A percentile compares a stretch with the other conserved stretches of the same genome.
These are phyloP conservation scores for Acidomyces sp. DNA, from an alignment of 495 filamentous ascomycete genomes.

Conservation along the genomic window DNA sequence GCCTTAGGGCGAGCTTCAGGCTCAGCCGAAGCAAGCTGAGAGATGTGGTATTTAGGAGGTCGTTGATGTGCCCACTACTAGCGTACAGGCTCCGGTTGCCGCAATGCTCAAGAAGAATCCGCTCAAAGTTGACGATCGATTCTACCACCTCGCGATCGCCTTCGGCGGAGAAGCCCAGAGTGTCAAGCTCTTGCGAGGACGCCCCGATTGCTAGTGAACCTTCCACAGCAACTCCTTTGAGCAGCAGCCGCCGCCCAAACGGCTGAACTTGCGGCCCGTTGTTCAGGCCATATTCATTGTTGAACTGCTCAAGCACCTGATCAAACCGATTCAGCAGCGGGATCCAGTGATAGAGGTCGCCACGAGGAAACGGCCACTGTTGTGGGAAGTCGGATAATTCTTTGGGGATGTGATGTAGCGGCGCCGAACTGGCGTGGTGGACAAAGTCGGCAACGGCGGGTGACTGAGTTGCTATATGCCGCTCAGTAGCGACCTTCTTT, in stretches of 20 bases:
- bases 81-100: constrained; percentile 93
- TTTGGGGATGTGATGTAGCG: constrained; percentile 61
- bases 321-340: constrained; percentile 90
- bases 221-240: constrained; percentile 36
- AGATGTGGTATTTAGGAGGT: constrained; percentile 76
- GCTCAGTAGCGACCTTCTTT: constrained; percentile 80
- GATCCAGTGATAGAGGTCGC: constrained; percentile 98
- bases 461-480: constrained; percentile 88
- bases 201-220: constrained; percentile 9
- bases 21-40: constrained; percentile 59
- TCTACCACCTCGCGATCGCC: constrained; percentile 72
- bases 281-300: constrained; percentile 65
- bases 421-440: constrained; percentile 47
- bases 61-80: constrained; percentile 76
- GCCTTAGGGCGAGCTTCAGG: constrained; percentile 62
- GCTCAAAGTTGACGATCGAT: constrained; percentile 68
- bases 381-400: constrained; percentile 69
- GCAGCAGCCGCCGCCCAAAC: constrained; percentile 52
- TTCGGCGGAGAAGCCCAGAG: constrained; percentile 48
- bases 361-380: constrained; percentile 90
- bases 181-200: constrained; percentile 14
- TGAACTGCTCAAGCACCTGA: constrained; percentile 66
- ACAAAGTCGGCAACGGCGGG: constrained; percentile 74
- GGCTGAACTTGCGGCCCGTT: constrained; percentile 67
- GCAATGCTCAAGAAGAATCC: constrained; percentile 80